A percentile compares a stretch with the other conserved stretches of the same genome.
phyloP scores from a whole-genome alignment of 2,329 filamentous ascomycete species.

The Fusarium sp. region DNA sequence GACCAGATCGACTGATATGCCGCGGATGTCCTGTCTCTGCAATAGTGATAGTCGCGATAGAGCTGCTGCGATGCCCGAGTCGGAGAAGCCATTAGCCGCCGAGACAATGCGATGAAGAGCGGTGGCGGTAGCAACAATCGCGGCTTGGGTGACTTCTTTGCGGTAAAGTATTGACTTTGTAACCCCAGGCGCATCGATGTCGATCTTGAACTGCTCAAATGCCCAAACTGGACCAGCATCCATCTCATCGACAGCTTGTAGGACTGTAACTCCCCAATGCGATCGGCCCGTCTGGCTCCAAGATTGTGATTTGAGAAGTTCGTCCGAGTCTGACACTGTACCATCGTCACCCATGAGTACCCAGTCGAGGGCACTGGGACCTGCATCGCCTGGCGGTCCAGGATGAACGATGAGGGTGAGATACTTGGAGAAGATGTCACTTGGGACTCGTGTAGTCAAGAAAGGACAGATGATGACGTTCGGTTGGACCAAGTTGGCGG shows the following conservation, averaged over 20 bases:
- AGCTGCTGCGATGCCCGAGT: background rate
- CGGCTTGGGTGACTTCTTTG: conserved; percentile 19
- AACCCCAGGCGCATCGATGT: conserved; percentile 20
- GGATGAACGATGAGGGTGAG: conserved; percentile 33
- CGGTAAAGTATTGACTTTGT: conserved; percentile 35
- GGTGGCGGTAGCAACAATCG: conserved; percentile 18
- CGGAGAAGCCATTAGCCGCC: background rate
- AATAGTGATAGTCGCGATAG: background rate
- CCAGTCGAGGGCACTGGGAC: conserved; percentile 34
- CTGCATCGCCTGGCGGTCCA: conserved; percentile 32
- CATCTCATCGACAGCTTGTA: conserved; percentile 34
- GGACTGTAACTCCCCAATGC: conserved; percentile 36
- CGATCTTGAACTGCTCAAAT: conserved; percentile 32
- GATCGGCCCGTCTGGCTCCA: conserved; percentile 28
- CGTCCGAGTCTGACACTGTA: conserved; percentile 4
- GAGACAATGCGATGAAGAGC: conserved; percentile 16
- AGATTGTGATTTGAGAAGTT: conserved; percentile 20
- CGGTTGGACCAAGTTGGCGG: conserved; percentile 18
- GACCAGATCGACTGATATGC: conserved; percentile 5
- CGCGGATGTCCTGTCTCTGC: background rate
- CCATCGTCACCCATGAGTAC: conserved; percentile 35
- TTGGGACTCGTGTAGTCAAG: conserved; percentile 22
- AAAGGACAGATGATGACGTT: conserved; percentile 32
- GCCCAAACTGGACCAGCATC: conserved; percentile 37
- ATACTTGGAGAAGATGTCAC: conserved; percentile 20